Evolutionary conservation across 2,329 filamentous ascomycete genomes (phyloP), one percentile per base, ranked within the genome.

Genomic region (Fusarium paranaense): DNA sequence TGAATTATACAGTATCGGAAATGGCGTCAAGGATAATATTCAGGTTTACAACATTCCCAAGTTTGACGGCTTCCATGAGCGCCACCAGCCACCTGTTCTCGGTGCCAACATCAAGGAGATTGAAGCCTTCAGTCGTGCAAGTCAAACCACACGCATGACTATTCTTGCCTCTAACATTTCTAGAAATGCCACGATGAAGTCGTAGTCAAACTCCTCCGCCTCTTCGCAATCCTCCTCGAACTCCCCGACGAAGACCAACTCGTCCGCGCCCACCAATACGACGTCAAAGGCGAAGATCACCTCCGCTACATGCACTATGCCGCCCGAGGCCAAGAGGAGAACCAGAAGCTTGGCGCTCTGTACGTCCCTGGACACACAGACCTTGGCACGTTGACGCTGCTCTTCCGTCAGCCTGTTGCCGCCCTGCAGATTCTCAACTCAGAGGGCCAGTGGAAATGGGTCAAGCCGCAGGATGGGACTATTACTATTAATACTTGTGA

Each of bases 191-290:
- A 91, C 70, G 80, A 86, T 2, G 86, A 90, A 50, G 85, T 91
- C 5, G 85, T 91, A 1, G 81, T 87, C 9, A 87, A 86, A 40
- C 82, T 92, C 0, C 86, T 91, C 25, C 85, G 86, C 2, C 86
- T 92, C n/a, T 90, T 92, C 66, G 90, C 90, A 13, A 86, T 90
- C 56, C 83, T 91, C 1, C 85, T 92, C 1, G 86, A 92, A 76
- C 83, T 92, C 0, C 88, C 88, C 14, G 32, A 57, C 0, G 86
- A 89, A 50, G 89, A 92, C 83, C 92, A 33, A 85, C 89, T 67
- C 84, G 85, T 13, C 82, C 87, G 65, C 1, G 32, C 76, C 40
- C 90, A 92, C 77, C 83, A 82, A 11, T 92, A 90, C 76, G 85
- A 90, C 4, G 82, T 85, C 22, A 85, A 87, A 32, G 86, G 87